Percentiles rank a stretch among this genome's conserved stretches.
These are phyloP conservation scores for Ophiostoma angusticollis DNA, from an alignment of 2,329 filamentous ascomycete genomes.

Conservation along the genomic window DNA sequence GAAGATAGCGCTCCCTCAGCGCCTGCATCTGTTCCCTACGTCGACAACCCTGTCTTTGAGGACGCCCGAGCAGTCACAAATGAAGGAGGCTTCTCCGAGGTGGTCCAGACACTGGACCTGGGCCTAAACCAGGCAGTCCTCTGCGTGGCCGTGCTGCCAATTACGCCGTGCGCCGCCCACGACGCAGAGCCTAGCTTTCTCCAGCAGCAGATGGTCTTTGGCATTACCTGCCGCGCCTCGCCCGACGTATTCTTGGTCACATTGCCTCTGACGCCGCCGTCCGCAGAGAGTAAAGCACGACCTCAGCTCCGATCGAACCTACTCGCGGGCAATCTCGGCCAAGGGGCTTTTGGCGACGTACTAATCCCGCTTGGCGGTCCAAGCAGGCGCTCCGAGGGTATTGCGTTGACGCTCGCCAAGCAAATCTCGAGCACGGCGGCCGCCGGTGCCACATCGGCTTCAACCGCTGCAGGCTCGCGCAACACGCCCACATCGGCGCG, in stretches of 20 bases:
- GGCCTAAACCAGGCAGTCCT: slow-evolving; percentile 42
- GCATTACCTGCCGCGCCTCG: slow-evolving; percentile 42
- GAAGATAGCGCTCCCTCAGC: slow-evolving; percentile 32
- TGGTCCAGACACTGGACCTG: slow-evolving; percentile 49
- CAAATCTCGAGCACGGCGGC: slow-evolving; percentile 10
- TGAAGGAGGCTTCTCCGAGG: slow-evolving; percentile 37
- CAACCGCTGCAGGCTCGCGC: slow-evolving; percentile 12
- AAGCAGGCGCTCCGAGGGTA: slow-evolving; percentile 36
- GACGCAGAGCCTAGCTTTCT: slow-evolving; percentile 38
- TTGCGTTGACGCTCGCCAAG: slow-evolving; percentile 35
- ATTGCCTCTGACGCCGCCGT: slow-evolving; percentile 48
- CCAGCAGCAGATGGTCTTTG: slow-evolving; percentile 46
- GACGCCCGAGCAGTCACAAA: slow-evolving; percentile 27
- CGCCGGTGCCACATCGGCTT: slow-evolving; percentile 24
- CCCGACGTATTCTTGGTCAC: slow-evolving; percentile 45
- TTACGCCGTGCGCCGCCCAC: slow-evolving; percentile 34
- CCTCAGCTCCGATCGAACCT: slow-evolving; percentile 38
- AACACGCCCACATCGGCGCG: slow-evolving; percentile 22
- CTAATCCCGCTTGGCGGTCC: slow-evolving; percentile 42
- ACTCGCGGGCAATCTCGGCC: slow-evolving; percentile 41
- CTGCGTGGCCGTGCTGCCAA: slow-evolving; percentile 43
- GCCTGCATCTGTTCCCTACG: slow-evolving; percentile 20
- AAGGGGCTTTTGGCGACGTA: slow-evolving; percentile 50
- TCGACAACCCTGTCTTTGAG: slow-evolving; percentile 47
- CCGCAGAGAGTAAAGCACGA: slow-evolving; percentile 43